phyloP scores from a whole-genome alignment of 2,329 filamentous ascomycete species.

The Hypoxylon sp. region DNA sequence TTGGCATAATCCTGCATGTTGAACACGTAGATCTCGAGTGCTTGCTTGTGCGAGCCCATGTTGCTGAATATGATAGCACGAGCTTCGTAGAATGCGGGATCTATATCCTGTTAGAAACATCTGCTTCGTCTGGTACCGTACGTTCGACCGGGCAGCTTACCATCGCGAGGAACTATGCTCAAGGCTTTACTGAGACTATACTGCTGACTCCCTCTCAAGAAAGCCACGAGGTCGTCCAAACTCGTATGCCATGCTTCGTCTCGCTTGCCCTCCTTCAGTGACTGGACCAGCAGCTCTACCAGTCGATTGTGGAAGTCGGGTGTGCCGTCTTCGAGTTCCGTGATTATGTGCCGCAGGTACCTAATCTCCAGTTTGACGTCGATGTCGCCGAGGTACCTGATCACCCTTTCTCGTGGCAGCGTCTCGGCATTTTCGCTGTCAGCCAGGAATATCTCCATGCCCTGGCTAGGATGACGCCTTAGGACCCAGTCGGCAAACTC shows the following conservation, averaged over 20 bases:
- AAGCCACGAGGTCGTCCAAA: conserved; percentile 73
- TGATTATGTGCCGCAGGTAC: conserved; percentile 91
- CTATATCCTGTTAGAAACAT: conserved; percentile 53
- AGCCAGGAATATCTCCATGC: conserved; percentile 91
- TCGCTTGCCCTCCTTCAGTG: conserved; percentile 46
- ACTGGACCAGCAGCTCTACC: conserved; percentile 71
- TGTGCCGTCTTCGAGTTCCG: conserved; percentile 82
- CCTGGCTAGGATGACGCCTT: conserved; percentile 72
- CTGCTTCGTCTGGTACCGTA: not conserved
- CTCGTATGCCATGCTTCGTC: conserved; percentile 62
- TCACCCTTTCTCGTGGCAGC: conserved; percentile 77
- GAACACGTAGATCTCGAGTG: conserved; percentile 97
- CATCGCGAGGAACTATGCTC: conserved; percentile 78
- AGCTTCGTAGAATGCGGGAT: conserved; percentile 86
- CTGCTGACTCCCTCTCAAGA: conserved; percentile 77
- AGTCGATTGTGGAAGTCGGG: conserved; percentile 88
- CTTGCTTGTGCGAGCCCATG: conserved; percentile 95
- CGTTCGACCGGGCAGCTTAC: conserved; percentile 55
- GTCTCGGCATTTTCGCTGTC: conserved; percentile 96
- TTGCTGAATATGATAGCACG: conserved; percentile 91
- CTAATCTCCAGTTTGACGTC: conserved; percentile 75
- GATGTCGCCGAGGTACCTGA: conserved; percentile 75
- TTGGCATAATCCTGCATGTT: conserved; percentile 86
- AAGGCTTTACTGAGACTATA: conserved; percentile 85
- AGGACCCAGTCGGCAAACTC: conserved; percentile 93